A percentile compares a stretch with the other conserved stretches of the same genome.
Evolutionary conservation across 495 filamentous ascomycete genomes (phyloP).

Genomic region (Staphylotrichum longicolle): DNA sequence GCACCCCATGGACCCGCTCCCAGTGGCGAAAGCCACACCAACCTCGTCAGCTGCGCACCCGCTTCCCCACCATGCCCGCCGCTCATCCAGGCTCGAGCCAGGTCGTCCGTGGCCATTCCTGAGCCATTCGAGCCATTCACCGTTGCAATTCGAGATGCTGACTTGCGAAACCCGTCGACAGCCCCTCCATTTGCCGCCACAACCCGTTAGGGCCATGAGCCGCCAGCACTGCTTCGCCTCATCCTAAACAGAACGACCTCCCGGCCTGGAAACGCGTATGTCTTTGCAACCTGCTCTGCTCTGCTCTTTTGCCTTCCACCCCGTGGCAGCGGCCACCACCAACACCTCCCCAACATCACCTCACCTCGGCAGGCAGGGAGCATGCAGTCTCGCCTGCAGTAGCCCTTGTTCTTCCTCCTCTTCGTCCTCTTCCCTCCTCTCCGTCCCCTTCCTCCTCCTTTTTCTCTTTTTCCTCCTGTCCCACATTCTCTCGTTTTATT

Average conservation of each 20-base stretch:
- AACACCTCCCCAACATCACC: neutral
- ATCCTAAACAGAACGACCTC: slow-evolving; percentile 13
- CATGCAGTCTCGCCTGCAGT: slow-evolving; percentile 18
- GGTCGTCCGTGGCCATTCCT: too few species aligned
- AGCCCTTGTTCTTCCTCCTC: neutral
- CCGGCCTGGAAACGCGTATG: slow-evolving; percentile 21
- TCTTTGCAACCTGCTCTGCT: slow-evolving; percentile 6
- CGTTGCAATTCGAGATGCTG: slow-evolving; percentile 10
- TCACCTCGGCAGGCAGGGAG: slow-evolving; percentile 10
- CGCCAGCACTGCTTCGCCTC: slow-evolving; percentile 27
- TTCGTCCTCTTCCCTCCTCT: neutral
- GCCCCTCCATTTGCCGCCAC: slow-evolving; percentile 30
- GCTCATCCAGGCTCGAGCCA: neutral
- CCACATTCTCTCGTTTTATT: neutral
- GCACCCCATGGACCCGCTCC: slow-evolving; percentile 12
- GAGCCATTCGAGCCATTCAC: neutral
- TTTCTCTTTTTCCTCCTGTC: neutral
- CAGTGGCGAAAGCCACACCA: slow-evolving; percentile 25
- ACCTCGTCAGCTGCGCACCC: slow-evolving; percentile 21
- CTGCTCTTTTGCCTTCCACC: too few species aligned
- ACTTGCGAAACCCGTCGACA: slow-evolving; percentile 12
- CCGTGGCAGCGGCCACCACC: too few species aligned
- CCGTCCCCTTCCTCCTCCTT: neutral
- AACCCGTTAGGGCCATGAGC: slow-evolving; percentile 32
- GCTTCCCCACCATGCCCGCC: slow-evolving; percentile 14